Conservation (phyloP, 768 basidiomycete species). For the Pulveroboletus frians region DNA sequence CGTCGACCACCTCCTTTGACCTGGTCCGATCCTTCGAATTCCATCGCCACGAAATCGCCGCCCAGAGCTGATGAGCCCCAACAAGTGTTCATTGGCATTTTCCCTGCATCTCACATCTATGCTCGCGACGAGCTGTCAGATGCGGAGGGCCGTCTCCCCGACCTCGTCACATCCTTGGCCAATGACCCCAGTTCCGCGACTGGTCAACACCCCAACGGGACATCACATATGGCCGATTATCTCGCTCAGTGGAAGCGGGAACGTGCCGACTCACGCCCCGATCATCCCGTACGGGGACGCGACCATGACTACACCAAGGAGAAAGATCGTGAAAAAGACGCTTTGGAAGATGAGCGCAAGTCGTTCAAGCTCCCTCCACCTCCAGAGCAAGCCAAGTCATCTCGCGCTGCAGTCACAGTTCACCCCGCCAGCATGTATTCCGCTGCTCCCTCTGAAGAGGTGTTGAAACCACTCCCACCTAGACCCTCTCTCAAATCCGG, state of each 20-base stretch:
- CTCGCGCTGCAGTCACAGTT: constrained; percentile 66
- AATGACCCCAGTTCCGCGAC: constrained; percentile 28
- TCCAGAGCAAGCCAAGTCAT: constrained; percentile 68
- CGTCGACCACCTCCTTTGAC: constrained; percentile 61
- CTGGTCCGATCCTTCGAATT: constrained; percentile 56
- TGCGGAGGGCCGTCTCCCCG: constrained; percentile 80
- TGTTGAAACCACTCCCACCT: constrained; percentile 73
- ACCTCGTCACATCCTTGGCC: constrained; percentile 57
- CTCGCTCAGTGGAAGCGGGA: constrained; percentile 42
- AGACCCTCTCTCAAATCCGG: constrained; percentile 93
- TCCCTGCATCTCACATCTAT: constrained; percentile 84
- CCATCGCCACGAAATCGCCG: constrained; percentile 36
- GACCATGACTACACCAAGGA: constrained; percentile 32
- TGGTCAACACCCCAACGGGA: constrained; percentile 29
- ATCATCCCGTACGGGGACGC: constrained; percentile 29
- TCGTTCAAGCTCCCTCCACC: constrained; percentile 71
- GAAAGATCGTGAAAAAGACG: constrained; percentile 63
- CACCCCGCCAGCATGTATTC: constrained; percentile 76
- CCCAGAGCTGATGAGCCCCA: constrained; percentile 70
- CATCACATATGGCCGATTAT: constrained; percentile 42
- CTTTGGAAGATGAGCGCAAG: constrained; percentile 53
- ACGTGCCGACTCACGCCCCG: constrained; percentile 24
- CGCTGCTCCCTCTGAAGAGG: constrained; percentile 59
- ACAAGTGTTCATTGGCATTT: constrained; percentile 91
- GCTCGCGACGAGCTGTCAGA: constrained; percentile 83